Evolutionary conservation across 352 stramenopile species (phyloP), one percentile per base, ranked within the genome.

Genomic region (Pythium coloratum): DNA sequence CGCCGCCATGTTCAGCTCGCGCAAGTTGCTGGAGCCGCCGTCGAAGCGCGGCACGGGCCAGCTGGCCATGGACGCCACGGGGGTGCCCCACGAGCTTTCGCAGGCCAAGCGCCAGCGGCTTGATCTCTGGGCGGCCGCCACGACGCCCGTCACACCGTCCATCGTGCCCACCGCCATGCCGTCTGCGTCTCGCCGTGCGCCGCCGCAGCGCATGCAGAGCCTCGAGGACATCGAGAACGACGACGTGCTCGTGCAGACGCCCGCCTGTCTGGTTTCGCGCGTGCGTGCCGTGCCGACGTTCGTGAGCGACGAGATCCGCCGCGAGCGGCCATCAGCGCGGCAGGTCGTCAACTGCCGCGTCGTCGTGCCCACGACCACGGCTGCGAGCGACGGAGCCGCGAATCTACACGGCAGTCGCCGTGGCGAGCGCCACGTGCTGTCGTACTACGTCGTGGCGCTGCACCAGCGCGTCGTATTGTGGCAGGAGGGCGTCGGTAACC

Each of bases 401-500:
- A 26, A 44, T 24, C 14, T 2, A 3, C 20, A 34, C 24, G 24
- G 12, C 28, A 16, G 34, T 2, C 42, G 30, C 6, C 55, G 80
- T 28, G 80, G 75, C 53, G 84, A 81, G 14, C 75, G 76, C 14
- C 81, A 87, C 51, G 78, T 76, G 61, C 40, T 88, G 38, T 74
- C 72, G 55, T 89, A 88, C 68, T 88, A 81, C 53, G 75, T 90
- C 28, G 71, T 89, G 18, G 62, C 77, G 13, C 59, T 91, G 40
- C 82, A 75, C 28, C 72, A 83, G 3, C 84, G 86, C 61, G 50
- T 93, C 42, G 65, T 93, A 64, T 64, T 93, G 55, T 93, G 85
- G 85, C 78, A 89, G 8, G 79, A 88, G 71, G 33, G 61, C 32
- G 44, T 34, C 6, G 64, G 68, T 20, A 80, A 76, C 57, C 46